phyloP scores from a whole-genome alignment of 2,329 filamentous ascomycete genomes.

The Paecilomyces sp. region DNA sequence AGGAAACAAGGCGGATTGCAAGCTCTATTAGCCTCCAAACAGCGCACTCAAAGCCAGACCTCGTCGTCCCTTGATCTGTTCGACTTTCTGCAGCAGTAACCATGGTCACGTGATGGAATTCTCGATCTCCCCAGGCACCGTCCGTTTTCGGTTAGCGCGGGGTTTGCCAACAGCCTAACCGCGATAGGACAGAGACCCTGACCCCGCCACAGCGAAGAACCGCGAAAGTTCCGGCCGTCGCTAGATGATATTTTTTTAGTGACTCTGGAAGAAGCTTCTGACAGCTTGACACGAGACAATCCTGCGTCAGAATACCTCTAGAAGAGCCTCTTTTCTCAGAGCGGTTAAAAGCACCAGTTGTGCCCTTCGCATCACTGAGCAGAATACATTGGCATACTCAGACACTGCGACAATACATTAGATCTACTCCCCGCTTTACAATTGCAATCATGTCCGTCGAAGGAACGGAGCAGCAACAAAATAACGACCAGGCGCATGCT shows the following conservation, averaged over 20 bases:
- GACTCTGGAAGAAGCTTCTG: background rate
- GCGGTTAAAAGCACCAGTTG: background rate
- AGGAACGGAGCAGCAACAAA: slow-evolving; percentile 1
- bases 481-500: slow-evolving; percentile 2
- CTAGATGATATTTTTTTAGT: slow-evolving; percentile 6
- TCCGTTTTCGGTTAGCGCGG: slow-evolving; percentile 25
- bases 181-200: background rate
- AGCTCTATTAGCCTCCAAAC: slow-evolving; percentile 43
- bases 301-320: background rate
- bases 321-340: background rate
- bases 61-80: slow-evolving; percentile 42
- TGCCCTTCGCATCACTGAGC: background rate
- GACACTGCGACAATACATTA: background rate
- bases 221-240: slow-evolving; percentile 7
- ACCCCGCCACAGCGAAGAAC: slow-evolving; percentile 7
- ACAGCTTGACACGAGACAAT: background rate
- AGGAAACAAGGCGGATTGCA: slow-evolving; percentile 49
- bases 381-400: background rate
- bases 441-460: slow-evolving; percentile 6
- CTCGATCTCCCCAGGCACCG: slow-evolving; percentile 43
- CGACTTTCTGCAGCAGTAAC: slow-evolving; percentile 44
- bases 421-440: background rate
- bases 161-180: slow-evolving; percentile 8
- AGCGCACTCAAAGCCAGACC: slow-evolving; percentile 19
- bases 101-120: slow-evolving; percentile 31